Base-by-base conservation (phyloP, 352 stramenopile species). In the Achlya hypogyna region DNA sequence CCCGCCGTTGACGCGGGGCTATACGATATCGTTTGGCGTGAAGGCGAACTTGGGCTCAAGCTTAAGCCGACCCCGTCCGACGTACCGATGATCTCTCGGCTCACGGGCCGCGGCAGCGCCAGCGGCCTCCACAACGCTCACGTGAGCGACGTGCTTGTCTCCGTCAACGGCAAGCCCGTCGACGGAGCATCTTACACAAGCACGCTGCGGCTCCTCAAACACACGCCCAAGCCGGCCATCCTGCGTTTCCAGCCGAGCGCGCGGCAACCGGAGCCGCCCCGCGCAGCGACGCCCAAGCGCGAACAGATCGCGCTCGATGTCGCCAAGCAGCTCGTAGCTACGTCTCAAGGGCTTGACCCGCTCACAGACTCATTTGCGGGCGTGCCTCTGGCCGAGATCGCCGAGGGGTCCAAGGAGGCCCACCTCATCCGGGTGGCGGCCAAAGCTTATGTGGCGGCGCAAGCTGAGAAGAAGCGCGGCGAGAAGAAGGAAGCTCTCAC, bases 21-120 rank as follows among this genome's bases (percentile, higher is more conserved):
- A 29, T 95, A 95, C 74, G 82, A 95, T 67, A 90, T 95, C 63
- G 86, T 95, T 51, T 95, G 86, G 86, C 78, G 86, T 22, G 86
- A 95, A 71, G 86, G 86, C 20, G 84, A 95, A 60, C 63, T 93
- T 23, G 86, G 86, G 2, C 76, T 95, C 27, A 95, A 93, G 70
- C 78, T 95, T 20, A 95, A 95, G 68, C 86, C 86, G 8, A 86
- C 82, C 38, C 74, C 78, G 28, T 74, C 78, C 12, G 84, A 95
- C 63, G 74, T 93, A 16, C 86, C 86, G 0, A 81, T 95, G 43
- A 76, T 95, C 6, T 91, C 82, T 63, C 89, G 90, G 45, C 74
- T 93, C 32, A 95, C 84, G 29, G 86, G 86, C 54, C 91, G 91
- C 64, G 86, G 86, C 0, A 93, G 77, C 5, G 86, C 86, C 0